A percentile compares a stretch with the other conserved stretches of the same genome.
These are phyloP conservation scores for Hypoxylon perforatum DNA, from an alignment of 495 filamentous ascomycete species.

Conservation along the genomic window DNA sequence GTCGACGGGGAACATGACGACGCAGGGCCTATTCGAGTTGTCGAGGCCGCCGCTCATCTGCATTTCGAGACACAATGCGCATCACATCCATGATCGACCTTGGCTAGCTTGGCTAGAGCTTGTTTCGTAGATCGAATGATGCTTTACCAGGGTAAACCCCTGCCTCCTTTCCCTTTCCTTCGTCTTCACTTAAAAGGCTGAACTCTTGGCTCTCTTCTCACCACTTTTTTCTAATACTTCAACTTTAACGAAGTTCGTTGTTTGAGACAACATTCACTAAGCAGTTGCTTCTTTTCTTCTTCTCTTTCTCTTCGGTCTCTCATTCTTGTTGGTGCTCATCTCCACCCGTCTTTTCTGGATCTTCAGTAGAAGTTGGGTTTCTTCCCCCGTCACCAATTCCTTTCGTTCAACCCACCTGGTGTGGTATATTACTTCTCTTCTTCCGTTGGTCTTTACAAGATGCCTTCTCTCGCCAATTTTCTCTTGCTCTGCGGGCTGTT, in stretches of 20 bases:
- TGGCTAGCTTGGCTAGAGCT: conserved; percentile 43
- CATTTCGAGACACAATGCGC: conserved; percentile 37
- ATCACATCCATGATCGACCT: conserved; percentile 39
- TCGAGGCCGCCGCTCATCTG: conserved; percentile 13
- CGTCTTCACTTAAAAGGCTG: conserved; percentile 33
- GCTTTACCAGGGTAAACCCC: conserved; percentile 25
- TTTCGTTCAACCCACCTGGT: conserved; percentile 35
- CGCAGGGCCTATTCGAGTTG: conserved; percentile 33
- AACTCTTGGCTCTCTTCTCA: conserved; percentile 37
- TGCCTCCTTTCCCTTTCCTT: conserved; percentile 23
- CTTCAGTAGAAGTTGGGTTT: conserved; percentile 18
- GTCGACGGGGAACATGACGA: conserved; percentile 39
- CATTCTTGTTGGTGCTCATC: conserved; percentile 21
- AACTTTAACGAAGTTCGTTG: conserved; percentile 38
- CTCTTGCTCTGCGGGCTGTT: conserved; percentile 53
- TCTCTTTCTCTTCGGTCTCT: conserved; percentile 28
- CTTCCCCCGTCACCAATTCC: conserved; percentile 13
- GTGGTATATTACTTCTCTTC: conserved; percentile 27
- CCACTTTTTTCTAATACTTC: conserved; percentile 27
- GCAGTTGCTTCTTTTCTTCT: conserved; percentile 24
- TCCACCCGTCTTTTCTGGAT: conserved; percentile 29
- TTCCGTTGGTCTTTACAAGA: conserved; percentile 21
- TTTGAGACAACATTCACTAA: conserved; percentile 42
- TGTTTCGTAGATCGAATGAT: conserved; percentile 44
- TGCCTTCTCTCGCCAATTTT: conserved; percentile 51